A percentile compares a stretch with the other conserved stretches of the same genome.
Conservation (phyloP, 2,329 filamentous ascomycete genomes). For the Colletotrichum higginsianum region DNA sequence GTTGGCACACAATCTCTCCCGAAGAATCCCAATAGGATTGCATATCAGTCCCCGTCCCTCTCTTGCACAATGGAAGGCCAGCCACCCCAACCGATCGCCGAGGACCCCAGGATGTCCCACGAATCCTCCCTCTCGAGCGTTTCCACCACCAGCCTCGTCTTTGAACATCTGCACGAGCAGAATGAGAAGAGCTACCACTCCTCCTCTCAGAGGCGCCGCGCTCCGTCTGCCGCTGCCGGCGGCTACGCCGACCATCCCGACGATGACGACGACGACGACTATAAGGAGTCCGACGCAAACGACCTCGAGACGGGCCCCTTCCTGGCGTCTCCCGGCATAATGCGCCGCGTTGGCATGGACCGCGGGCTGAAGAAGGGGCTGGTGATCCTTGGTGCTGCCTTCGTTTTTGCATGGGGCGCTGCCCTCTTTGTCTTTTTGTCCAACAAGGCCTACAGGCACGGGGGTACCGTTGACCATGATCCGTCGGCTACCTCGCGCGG, state of each 20-base stretch:
- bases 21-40: conserved; percentile 1
- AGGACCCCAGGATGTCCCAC: conserved; percentile 58
- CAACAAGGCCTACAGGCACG: conserved; percentile 75
- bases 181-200: conserved; percentile 51
- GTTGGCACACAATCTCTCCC: background rate
- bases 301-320: conserved; percentile 70
- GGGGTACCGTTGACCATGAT: conserved; percentile 75
- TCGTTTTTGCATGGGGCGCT: conserved; percentile 77
- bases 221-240: conserved; percentile 42
- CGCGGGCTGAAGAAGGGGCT: conserved; percentile 74
- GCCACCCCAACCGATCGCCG: conserved; percentile 26
- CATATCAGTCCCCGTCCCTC: conserved; percentile 13
- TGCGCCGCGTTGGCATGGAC: conserved; percentile 72
- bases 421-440: conserved; percentile 78
- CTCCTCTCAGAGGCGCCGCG: conserved; percentile 42
- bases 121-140: conserved; percentile 77
- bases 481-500: conserved; percentile 76
- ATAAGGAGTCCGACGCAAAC: conserved; percentile 57
- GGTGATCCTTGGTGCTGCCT: conserved; percentile 72
- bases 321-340: conserved; percentile 55
- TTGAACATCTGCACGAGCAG: conserved; percentile 80
- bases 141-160: conserved; percentile 87
- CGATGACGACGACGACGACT: conserved; percentile 53
- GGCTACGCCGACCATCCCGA: conserved; percentile 56
- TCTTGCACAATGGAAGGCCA: conserved; percentile 28